Base-by-base conservation (phyloP, 23 red algal species). In the Gracilaria gracilis region DNA sequence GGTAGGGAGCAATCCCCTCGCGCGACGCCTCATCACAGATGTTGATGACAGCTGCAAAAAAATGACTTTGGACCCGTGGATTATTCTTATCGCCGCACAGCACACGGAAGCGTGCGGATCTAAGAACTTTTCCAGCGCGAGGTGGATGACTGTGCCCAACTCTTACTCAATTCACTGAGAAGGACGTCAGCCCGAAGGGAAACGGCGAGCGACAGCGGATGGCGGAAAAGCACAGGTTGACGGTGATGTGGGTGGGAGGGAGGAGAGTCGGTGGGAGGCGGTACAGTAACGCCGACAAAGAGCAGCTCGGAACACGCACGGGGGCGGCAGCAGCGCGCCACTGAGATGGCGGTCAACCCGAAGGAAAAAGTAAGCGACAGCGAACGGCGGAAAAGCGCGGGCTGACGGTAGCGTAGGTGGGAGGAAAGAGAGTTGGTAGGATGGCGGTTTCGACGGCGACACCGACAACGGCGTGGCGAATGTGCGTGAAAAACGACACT, bases 11-110 rank as follows among this genome's bases (percentile, higher is more conserved):
- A 51, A 99, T 91, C 16, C 89, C 80, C 47, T 76, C 82, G 12
- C 90, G 83, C 49, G 93, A 77, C 2, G 97, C 97, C 80, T 99
- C 97, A 80, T 99, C 97, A 79, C 97, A 99, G 83, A 99, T 96
- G 91, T 99, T 99, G 75, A 99, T 99, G 6, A 99, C 88, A 31
- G 97, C 97, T 33, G 97, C 97, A 9, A 94, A 93, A 24, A 91
- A 94, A 66, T 99, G 97, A 59, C 83, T 90, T 84, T 95, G 97
- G 15, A 99, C 97, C 17, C 97, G 89, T 49, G 95, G 94, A 57
- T 96, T 94, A 9, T 78, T 79, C 49, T 55, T 64, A 67, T 99
- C 97, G 97, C 97, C 13, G 97, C 97, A 93, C 97, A 99, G 42
- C 97, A 94, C 39, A 99, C 97, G 1, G 93, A 83, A 49, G 97